Base-by-base conservation (phyloP, 257 asterid genomes). In the Rhazya stricta region DNA sequence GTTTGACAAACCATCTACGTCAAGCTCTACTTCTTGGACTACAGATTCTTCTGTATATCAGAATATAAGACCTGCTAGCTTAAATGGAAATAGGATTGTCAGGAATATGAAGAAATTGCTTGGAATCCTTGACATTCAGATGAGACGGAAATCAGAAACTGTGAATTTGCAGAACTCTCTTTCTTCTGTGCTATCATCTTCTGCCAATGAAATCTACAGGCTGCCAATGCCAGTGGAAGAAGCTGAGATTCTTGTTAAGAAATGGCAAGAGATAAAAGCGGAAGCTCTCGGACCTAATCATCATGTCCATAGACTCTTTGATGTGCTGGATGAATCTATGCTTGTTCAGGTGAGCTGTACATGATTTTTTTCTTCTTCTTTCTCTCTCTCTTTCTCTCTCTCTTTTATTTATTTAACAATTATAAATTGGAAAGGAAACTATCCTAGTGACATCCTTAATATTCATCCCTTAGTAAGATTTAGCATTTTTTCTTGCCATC, bases 221-320 rank as follows among this genome's bases (percentile, higher is more conserved):
- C 88, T 82, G 81, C 86, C 89, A 16, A 92, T 95, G 99, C 84
- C 91, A 39, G 79, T 85, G 56, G 94, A 95, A 85, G 97, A 92
- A 83, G 99, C 99, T 66, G 99, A 91, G 89, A 76, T 81, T 66
- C 98, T 95, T 74, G 96, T 95, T 80, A 92, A 83, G 85, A 85
- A 73, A 81, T 95, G 99, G 99, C 98, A 95, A 80, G 86, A 74
- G 83, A 82, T 83, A 42, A 92, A 95, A 87, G 94, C 98, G 34
- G 96, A 87, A 69, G 97, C 99, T 53, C 94, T 95, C 73, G 99
- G 99, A 67, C 91, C 96, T 76, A 83, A 88, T 78, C 93, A 95
- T 80, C 81, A 95, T 73, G 78, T 86, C 79, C 72, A 70, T 69
- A 86, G 89, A 72, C 94, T 95, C 69, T 77, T 78, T 76, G 96